phyloP scores from a whole-genome alignment of 1,139 yeast species.

The Wickerhamiella pararugosa region DNA sequence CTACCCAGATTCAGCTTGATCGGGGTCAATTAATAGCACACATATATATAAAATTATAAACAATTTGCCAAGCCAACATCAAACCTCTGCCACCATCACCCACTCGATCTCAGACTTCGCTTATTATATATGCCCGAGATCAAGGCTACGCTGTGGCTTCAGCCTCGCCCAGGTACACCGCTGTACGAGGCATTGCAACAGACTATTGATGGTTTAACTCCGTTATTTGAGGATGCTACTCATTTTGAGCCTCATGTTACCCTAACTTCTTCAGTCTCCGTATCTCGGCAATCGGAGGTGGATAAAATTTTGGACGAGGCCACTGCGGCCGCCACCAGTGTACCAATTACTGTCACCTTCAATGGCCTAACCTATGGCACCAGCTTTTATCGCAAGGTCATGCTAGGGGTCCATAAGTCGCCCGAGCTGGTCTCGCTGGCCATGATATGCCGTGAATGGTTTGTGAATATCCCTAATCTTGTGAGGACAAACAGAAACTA shows the following conservation, averaged over 20 bases:
- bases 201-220: conserved; percentile 47
- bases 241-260: conserved; percentile 67
- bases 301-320: conserved; percentile 49
- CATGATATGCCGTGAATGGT: conserved; percentile 52
- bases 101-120: no score
- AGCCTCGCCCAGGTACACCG: conserved; percentile 45
- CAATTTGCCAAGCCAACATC: no score
- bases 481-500: conserved; percentile 1
- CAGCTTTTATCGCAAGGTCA: conserved; percentile 46
- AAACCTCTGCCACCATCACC: no score
- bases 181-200: conserved; percentile 44
- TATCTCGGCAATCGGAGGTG: conserved; percentile 34
- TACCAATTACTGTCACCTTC: conserved; percentile 22
- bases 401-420: conserved; percentile 39
- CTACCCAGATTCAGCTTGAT: no score
- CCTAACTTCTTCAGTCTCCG: conserved; percentile 43
- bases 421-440: conserved; percentile 53
- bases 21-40: no score
- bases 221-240: conserved; percentile 57
- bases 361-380: conserved; percentile 25
- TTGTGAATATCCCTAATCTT: conserved; percentile 27
- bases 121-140: background rate
- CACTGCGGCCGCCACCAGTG: conserved; percentile 39
- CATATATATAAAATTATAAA: no score
- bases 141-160: conserved; percentile 49